Percentiles rank a stretch among this genome's conserved stretches.
These are phyloP conservation scores for Fusarium guadeloupense DNA, from an alignment of 2,329 filamentous ascomycete genomes.

Conservation along the genomic window DNA sequence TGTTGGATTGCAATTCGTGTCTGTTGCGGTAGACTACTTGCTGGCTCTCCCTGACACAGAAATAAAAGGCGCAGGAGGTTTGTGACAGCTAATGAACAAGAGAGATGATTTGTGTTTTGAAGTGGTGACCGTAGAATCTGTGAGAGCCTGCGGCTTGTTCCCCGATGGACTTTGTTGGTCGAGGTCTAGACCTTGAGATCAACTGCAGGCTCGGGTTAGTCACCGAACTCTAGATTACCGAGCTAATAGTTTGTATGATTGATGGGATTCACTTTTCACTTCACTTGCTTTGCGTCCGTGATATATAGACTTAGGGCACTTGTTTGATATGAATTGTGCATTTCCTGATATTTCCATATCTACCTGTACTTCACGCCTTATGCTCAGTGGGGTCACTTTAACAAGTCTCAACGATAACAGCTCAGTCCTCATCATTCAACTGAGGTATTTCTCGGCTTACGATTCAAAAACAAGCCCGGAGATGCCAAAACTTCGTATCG, in stretches of 20 bases:
- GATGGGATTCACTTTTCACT: conserved; percentile 1
- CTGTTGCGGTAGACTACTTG: no score
- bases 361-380: not conserved
- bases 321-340: not conserved
- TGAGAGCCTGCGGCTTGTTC: not conserved
- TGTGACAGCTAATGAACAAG: no score
- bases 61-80: no score
- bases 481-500: conserved; percentile 13
- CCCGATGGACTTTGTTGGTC: not conserved
- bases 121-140: no score
- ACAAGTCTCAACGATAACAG: no score
- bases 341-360: not conserved
- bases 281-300: not conserved
- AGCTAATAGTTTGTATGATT: conserved; percentile 3
- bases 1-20: no score
- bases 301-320: not conserved
- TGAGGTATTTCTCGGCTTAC: conserved; percentile 28
- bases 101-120: no score
- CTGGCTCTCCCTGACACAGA: no score
- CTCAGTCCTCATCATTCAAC: not conserved
- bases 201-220: not conserved
- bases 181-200: not conserved
- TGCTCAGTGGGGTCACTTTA: not conserved
- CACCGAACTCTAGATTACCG: conserved; percentile 12
- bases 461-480: not conserved